phyloP scores from a whole-genome alignment of 106 monocot genomes.

The Dendrobium chrysotoxum region DNA sequence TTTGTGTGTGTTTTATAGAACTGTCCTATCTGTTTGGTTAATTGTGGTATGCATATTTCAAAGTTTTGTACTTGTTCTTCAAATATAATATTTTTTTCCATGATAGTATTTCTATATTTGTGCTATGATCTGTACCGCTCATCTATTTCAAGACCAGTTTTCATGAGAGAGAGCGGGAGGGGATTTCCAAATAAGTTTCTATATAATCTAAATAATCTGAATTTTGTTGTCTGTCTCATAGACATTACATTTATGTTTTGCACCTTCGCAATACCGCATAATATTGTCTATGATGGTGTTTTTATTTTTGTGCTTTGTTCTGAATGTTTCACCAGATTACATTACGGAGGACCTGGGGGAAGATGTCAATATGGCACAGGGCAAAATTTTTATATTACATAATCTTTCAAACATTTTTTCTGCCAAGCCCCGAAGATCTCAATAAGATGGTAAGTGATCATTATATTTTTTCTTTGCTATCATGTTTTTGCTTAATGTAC shows the following conservation, averaged over 20 bases:
- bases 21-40: background rate
- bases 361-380: constrained; percentile 83
- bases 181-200: background rate
- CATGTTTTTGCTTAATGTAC: background rate
- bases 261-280: background rate
- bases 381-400: constrained; percentile 78
- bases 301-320: background rate
- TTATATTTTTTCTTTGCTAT: constrained; percentile 3
- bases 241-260: background rate
- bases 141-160: background rate
- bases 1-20: background rate
- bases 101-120: constrained; percentile 1
- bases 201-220: background rate
- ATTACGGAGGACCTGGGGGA: constrained; percentile 87
- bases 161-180: background rate
- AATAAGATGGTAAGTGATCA: constrained; percentile 68
- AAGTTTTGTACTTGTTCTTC: background rate
- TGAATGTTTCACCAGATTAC: constrained; percentile 50
- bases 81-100: background rate
- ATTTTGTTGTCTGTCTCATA: background rate
- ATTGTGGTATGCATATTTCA: background rate
- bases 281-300: background rate
- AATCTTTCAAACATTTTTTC: constrained; percentile 72
- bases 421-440: constrained; percentile 78
- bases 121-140: background rate